Percentiles rank a stretch among this genome's conserved stretches.
phyloP scores from a whole-genome alignment of 2,329 filamentous ascomycete species.

The Aspergillus candidus region DNA sequence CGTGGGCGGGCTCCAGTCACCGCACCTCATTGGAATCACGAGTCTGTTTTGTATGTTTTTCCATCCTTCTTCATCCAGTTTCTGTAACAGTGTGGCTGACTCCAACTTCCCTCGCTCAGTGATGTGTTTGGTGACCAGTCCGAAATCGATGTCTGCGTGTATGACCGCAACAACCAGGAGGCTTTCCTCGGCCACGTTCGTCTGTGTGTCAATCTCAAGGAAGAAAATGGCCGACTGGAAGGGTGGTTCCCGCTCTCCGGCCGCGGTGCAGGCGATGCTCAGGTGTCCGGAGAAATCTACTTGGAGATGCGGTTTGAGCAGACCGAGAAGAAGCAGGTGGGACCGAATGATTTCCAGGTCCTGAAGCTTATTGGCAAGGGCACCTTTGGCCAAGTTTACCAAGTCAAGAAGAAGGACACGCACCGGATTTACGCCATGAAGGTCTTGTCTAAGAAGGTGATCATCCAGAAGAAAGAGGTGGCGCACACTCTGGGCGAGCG shows the following conservation, averaged over 20 bases:
- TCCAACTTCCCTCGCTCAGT: conserved; percentile 43
- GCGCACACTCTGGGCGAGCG: conserved; percentile 94
- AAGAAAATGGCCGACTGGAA: conserved; percentile 64
- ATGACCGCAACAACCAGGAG: conserved; percentile 78
- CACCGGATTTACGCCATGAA: conserved; percentile 98
- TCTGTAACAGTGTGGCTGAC: not conserved
- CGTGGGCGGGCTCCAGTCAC: conserved; percentile 61
- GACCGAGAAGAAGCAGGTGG: conserved; percentile 83
- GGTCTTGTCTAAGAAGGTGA: conserved; percentile 97
- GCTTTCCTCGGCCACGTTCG: conserved; percentile 88
- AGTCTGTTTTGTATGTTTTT: conserved; percentile 78
- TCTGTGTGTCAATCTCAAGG: conserved; percentile 64
- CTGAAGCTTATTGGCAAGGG: conserved; percentile 95
- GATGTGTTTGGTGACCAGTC: conserved; percentile 91
- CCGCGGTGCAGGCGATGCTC: conserved; percentile 70
- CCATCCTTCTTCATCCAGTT: not conserved
- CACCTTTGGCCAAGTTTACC: conserved; percentile 97
- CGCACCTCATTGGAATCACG: conserved; percentile 90
- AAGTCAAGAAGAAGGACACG: conserved; percentile 95
- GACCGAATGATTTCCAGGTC: conserved; percentile 92
- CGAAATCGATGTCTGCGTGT: conserved; percentile 86
- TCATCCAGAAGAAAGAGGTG: conserved; percentile 99
- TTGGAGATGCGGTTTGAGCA: conserved; percentile 81
- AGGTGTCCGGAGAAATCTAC: conserved; percentile 78
- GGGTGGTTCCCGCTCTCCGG: conserved; percentile 81